Evolutionary conservation across 73 alveolate genomes (phyloP).

Genomic region (Paramecium sexaurelia): DNA sequence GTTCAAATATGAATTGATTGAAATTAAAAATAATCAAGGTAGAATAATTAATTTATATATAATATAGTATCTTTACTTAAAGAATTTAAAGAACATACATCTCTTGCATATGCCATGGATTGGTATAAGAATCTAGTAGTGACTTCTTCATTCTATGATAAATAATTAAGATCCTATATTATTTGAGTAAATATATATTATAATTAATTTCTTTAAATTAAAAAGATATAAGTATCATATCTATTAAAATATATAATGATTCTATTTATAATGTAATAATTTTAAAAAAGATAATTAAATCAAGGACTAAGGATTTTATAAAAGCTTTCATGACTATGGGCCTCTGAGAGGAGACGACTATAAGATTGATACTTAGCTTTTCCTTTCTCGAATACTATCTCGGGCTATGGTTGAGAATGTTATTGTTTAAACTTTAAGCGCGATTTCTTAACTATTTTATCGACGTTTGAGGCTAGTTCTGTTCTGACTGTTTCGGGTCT

Average conservation of each 20-base stretch:
- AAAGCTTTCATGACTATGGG: constrained; percentile 37
- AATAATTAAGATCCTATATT: background rate
- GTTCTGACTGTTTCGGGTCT: background rate
- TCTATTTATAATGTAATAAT: background rate
- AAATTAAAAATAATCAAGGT: constrained; percentile 2
- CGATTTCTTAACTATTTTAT: background rate
- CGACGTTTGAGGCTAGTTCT: background rate
- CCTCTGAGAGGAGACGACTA: constrained; percentile 43
- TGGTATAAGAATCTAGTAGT: constrained; percentile 8
- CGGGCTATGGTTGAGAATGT: constrained; percentile 39
- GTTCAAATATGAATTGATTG: background rate
- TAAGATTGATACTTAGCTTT: constrained; percentile 30
- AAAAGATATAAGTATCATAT: background rate
- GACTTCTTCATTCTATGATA: constrained; percentile 46
- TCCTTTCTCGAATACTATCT: constrained; percentile 12
- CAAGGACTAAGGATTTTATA: background rate
- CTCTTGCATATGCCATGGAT: constrained; percentile 38
- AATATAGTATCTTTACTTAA: background rate
- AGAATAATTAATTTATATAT: background rate
- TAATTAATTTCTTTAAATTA: too few species aligned
- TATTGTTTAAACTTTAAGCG: constrained; percentile 39
- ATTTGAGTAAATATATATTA: background rate
- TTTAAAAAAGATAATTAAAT: background rate
- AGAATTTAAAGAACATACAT: background rate
- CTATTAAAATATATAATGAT: background rate